phyloP scores from a whole-genome alignment of 192 early-diverging fungal species.

The Funneliformis geosporum region DNA sequence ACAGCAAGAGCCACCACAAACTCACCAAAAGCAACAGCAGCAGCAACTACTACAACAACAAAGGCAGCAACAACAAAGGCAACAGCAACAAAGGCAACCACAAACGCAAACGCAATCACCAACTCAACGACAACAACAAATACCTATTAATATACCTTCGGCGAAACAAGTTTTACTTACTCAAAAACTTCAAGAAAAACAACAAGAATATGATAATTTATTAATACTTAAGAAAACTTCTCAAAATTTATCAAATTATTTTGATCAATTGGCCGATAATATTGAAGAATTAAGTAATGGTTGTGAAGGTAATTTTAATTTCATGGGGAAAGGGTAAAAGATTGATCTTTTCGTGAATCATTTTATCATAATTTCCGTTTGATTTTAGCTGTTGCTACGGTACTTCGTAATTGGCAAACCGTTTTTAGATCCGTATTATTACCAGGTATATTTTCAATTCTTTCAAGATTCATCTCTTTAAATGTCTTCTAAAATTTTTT shows the following conservation, averaged over 20 bases:
- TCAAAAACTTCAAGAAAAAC: slow-evolving; percentile 11
- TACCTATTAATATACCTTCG: background rate
- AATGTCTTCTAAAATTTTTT: no score
- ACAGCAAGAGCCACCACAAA: no score
- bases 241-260: background rate
- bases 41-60: no score
- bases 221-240: slow-evolving; percentile 14
- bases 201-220: slow-evolving; percentile 20
- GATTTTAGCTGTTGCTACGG: background rate
- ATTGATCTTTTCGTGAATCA: background rate
- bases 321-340: background rate
- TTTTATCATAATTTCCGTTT: background rate
- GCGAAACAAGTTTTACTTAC: background rate
- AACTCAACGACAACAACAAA: background rate
- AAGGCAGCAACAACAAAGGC: no score
- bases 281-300: slow-evolving; percentile 20
- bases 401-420: slow-evolving; percentile 25
- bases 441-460: slow-evolving; percentile 1
- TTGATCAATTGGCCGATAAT: slow-evolving; percentile 3
- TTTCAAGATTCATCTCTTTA: background rate
- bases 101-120: no score
- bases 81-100: no score
- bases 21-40: no score
- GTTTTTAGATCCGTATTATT: slow-evolving; percentile 13
- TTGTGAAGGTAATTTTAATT: background rate